Base-by-base conservation (phyloP, 495 filamentous ascomycete species). In the Talaromyces proteolyticus region DNA sequence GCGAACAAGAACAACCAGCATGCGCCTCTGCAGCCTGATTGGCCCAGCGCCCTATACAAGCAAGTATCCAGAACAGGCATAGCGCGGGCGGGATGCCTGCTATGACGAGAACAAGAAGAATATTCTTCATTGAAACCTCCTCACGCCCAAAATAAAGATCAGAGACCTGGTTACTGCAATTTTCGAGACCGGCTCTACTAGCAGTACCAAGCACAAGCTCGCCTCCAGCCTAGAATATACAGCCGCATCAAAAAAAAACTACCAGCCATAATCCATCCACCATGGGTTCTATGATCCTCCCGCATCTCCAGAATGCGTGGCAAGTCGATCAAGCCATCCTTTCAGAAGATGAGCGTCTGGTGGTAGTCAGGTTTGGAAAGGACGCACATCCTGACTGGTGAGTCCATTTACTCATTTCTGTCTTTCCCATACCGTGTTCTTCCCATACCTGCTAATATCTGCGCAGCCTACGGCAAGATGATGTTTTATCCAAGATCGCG, bases 241-340 rank as follows among this genome's bases (percentile, higher is more conserved):
- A 47, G n/a, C 8, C 8, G 2, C 18, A 25, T n/a, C 14, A 44
- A 44, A 44, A 18, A 2, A 20, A 16, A 17, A 10, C 44, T 5
- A 17, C 16, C 25, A 34, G 6, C 22, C 6, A 34, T 39, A 47
- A 38, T 16, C 18, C 17, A 11, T 7, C 24, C 47, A 73, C 34
- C 48, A 95, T 93, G 87, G 89, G 91, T 61, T 95, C 90, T 48
- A 87, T 97, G 48, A 88, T 96, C 12, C 80, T 98, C 12, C 93
- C 93, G 17, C 93, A 98, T 69, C 79, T 98, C 26, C 78, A 81
- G 49, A 94, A 88, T 11, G 93, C 90, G 55, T 97, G 93, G 92
- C 91, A 96, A 58, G 89, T 96, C 51, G 91, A 96, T 72, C 91
- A 95, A 70, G 88, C 88, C 42, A 95, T 94, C 58, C 81, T 93